These are phyloP conservation scores for Teunomyces atbi DNA, from an alignment of 805 yeast genomes.

Conservation along the genomic window DNA sequence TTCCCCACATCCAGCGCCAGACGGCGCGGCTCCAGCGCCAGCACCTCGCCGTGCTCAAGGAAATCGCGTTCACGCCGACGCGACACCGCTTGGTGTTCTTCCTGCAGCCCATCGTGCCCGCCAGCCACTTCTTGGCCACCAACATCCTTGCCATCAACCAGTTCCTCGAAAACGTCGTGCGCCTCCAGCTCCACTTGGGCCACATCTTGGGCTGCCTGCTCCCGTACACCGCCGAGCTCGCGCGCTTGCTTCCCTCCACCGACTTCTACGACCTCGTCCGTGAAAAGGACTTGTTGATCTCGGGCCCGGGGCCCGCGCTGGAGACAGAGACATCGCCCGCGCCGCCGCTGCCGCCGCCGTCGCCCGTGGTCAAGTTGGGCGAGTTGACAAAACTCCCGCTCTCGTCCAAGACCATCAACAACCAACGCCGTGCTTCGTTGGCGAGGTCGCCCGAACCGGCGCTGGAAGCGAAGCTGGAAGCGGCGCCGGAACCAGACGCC, in stretches of 20 bases:
- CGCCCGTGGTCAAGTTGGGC: conserved; percentile 30
- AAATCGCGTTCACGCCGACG: conserved; percentile 17
- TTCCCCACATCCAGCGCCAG: conserved; percentile 24
- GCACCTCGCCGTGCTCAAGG: conserved; percentile 26
- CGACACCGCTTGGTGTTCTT: conserved; percentile 14
- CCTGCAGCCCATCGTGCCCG: conserved; percentile 26
- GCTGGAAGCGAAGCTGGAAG: neutral
- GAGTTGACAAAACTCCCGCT: conserved; percentile 19
- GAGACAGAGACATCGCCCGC: no score
- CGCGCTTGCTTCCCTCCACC: conserved; percentile 20
- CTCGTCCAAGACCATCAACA: conserved; percentile 16
- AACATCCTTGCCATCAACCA: conserved; percentile 20
- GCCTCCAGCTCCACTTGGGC: conserved; percentile 13
- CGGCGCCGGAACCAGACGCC: neutral
- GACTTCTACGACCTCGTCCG: conserved; percentile 30
- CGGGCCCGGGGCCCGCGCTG: conserved; percentile 14
- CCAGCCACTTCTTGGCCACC: conserved; percentile 26
- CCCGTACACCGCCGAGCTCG: conserved; percentile 18
- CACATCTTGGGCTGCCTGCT: conserved; percentile 15
- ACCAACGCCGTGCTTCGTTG: conserved; percentile 13
- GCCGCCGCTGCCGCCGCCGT: no score
- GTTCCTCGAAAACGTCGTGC: conserved; percentile 22
- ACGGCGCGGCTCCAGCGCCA: conserved; percentile 19
- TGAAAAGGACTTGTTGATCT: conserved; percentile 29
- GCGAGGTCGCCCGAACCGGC: neutral